Base-by-base conservation (phyloP, 257 asterid species). In the Scutellaria barbata region DNA sequence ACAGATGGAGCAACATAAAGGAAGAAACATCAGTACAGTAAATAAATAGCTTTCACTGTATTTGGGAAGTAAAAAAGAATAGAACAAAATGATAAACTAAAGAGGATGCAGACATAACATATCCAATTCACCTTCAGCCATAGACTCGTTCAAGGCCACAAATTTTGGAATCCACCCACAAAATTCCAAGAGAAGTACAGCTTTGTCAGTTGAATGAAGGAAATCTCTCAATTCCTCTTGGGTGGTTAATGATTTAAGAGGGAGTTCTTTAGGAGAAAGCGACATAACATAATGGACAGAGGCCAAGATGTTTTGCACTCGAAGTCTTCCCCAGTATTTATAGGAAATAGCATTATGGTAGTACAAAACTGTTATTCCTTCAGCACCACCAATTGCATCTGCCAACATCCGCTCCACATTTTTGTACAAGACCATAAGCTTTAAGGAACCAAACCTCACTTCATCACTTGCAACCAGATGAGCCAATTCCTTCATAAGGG, bases 91-190 rank as follows among this genome's bases (percentile, higher is more conserved):
- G 6, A 53, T 51, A 51, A 70, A 35, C 30, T 35, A 68, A 73
- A 63, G 63, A 67, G 54, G 47, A 50, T 40, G 69, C n/a, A 70
- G 60, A 51, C 41, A 54, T n/a, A 59, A 48, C 72, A 61, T 81
- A 89, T 92, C 84, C 25, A 77, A 63, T 80, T 37, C 80, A 79
- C 52, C 73, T 80, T 61, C 81, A 9, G 81, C 72, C 40, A 20
- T 66, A 60, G 75, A 77, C 66, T 70, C 76, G 48, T 86, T 84
- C 74, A 17, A 69, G 41, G 85, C 79, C 72, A 91, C 79, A 84
- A 94, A 81, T 48, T 74, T 83, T 52, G 83, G 84, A 63, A 90
- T 84, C 99, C 99, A 94, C 70, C 94, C 97, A 86, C 97, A 94
- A 70, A 87, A 85, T 42, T 94, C 97, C 39, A 79, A 76, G 59